Percentiles rank a stretch among this genome's conserved stretches.
Evolutionary conservation across 768 basidiomycete genomes (phyloP).

Genomic region (Pleurotus cornucopiae): DNA sequence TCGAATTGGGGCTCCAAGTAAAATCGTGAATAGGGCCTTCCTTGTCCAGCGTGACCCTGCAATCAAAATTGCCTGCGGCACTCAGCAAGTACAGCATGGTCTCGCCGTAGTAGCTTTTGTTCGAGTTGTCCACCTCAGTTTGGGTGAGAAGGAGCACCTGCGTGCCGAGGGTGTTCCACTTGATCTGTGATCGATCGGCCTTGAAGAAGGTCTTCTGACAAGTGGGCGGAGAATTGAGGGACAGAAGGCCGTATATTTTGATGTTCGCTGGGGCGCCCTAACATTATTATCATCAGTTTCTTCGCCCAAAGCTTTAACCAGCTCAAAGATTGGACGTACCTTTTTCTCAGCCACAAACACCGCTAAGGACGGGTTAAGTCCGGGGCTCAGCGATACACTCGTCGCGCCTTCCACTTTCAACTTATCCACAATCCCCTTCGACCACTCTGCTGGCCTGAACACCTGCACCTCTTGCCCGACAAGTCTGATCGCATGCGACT

Average conservation of each 20-base stretch:
- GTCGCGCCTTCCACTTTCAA: slow-evolving; percentile 82
- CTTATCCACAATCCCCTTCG: slow-evolving; percentile 75
- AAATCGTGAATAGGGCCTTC: slow-evolving; percentile 98
- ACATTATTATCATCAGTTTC: neutral
- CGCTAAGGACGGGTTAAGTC: slow-evolving; percentile 84
- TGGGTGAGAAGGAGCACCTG: slow-evolving; percentile 89
- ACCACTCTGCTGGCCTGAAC: slow-evolving; percentile 77
- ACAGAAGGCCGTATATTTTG: slow-evolving; percentile 73
- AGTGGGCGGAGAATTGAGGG: slow-evolving; percentile 58
- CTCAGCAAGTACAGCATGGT: slow-evolving; percentile 92
- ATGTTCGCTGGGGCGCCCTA: slow-evolving; percentile 87
- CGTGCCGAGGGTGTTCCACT: slow-evolving; percentile 95
- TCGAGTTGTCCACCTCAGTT: slow-evolving; percentile 95
- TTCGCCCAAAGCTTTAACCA: too few species aligned
- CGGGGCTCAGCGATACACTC: slow-evolving; percentile 72
- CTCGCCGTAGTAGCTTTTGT: slow-evolving; percentile 98
- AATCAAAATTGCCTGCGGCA: slow-evolving; percentile 91
- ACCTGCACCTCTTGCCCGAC: slow-evolving; percentile 82
- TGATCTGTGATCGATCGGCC: slow-evolving; percentile 88
- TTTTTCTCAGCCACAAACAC: slow-evolving; percentile 95
- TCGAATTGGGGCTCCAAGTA: slow-evolving; percentile 91
- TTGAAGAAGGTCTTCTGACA: slow-evolving; percentile 94
- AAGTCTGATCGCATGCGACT: slow-evolving; percentile 79
- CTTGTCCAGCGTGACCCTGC: slow-evolving; percentile 84
- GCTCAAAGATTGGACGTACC: slow-evolving; percentile 21